Evolutionary conservation across 768 basidiomycete genomes (phyloP), one percentile per base, ranked within the genome.

Genomic region (Hericium coralloides): DNA sequence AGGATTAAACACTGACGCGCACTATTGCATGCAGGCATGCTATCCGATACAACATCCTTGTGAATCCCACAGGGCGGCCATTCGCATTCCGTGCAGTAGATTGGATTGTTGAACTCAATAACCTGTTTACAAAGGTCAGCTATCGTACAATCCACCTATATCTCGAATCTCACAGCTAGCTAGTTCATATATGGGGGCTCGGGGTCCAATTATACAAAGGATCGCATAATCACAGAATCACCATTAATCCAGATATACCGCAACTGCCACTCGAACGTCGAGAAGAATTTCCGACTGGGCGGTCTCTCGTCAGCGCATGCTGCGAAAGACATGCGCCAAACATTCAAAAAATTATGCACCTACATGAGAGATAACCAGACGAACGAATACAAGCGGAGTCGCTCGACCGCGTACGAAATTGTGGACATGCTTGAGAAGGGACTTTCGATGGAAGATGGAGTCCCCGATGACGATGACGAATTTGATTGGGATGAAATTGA

Each of bases 51-150:
- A 67, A 68, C 43, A 59, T 64, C 0, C 73, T 25, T 15, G 49
- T 66, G 4, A 78, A 77, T 56, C 75, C 71, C 0, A 74, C 67
- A 0, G 74, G 75, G 0, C 64, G 66, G 31, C 50, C 56, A 9
- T 62, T 64, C 2, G 57, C 58, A 0, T 79, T 70, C 38, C 59
- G 67, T 0, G 68, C 64, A 0, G 62, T 75, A 2, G 76, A 78
- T 51, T 78, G 74, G 75, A 52, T 69, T 8, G 62, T 74, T 2
- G 74, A 79, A 56, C 63, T 71, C 2, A 71, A 76, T 31, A 78
- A 78, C 57, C 66, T 76, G 1, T 75, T 69, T n/a, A 75, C 67
- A 5, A 79, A 77, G 64, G 74, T 74, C 18, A 26, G 6, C 2
- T 26, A 26, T 26, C 2, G 3, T 3, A n/a, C n/a, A n/a, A n/a